Conservation (phyloP, 768 basidiomycete genomes). For the Obba rivulosa region DNA sequence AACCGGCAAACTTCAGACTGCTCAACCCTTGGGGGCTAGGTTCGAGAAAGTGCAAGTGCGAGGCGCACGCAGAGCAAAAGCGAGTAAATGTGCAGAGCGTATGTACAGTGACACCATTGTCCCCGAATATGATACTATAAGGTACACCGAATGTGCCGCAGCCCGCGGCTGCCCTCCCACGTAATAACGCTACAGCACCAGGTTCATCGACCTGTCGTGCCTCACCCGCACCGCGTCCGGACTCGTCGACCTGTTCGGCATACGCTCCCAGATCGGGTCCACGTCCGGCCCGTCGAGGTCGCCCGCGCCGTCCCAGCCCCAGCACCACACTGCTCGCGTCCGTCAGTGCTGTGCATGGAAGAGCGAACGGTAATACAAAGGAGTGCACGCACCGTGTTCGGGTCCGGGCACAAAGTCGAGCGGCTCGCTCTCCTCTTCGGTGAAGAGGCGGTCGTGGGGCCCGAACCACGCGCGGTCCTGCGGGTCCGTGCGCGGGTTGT, state of each 20-base stretch:
- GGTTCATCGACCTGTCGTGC: slow-evolving; percentile 42
- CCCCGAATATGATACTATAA: neutral
- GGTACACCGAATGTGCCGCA: no score
- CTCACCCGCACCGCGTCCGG: slow-evolving; percentile 60
- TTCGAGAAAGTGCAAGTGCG: neutral
- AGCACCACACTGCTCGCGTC: slow-evolving; percentile 81
- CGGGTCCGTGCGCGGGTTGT: slow-evolving; percentile 94
- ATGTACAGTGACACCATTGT: neutral
- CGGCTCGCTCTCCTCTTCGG: slow-evolving; percentile 76
- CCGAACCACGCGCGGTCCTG: slow-evolving; percentile 99
- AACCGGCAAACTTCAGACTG: no score
- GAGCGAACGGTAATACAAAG: neutral
- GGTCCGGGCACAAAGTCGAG: slow-evolving; percentile 80
- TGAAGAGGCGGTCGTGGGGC: slow-evolving; percentile 92
- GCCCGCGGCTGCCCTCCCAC: no score
- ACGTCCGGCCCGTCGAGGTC: slow-evolving; percentile 97
- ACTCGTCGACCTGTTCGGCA: slow-evolving; percentile 59
- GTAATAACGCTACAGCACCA: neutral
- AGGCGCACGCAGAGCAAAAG: neutral
- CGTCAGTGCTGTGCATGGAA: neutral
- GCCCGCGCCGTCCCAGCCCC: slow-evolving; percentile 99
- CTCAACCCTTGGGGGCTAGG: no score
- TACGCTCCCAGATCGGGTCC: slow-evolving; percentile 93
- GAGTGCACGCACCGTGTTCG: slow-evolving; percentile 63
- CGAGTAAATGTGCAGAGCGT: neutral